phyloP scores from a whole-genome alignment of 2,329 filamentous ascomycete genomes.

The Ceratocystis huliohia region DNA sequence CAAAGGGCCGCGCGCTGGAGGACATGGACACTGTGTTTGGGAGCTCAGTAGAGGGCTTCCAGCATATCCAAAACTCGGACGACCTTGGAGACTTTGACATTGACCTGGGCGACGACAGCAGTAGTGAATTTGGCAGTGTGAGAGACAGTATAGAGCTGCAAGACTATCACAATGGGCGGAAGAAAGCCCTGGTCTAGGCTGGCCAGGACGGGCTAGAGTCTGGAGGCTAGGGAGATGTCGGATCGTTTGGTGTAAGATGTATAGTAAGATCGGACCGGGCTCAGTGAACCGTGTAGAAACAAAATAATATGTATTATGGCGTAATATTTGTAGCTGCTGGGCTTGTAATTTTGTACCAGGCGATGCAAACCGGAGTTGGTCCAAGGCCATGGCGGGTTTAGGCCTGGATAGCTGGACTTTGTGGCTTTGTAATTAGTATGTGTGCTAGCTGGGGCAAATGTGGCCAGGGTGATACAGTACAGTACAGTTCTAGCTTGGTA shows the following conservation, averaged over 20 bases:
- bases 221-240: background rate
- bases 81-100: constrained; percentile 1
- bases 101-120: background rate
- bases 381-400: too few relatives aligned
- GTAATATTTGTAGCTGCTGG: background rate
- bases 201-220: background rate
- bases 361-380: background rate
- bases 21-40: constrained; percentile 36
- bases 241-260: background rate
- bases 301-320: constrained; percentile 1
- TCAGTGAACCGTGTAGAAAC: background rate
- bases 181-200: background rate
- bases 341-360: background rate
- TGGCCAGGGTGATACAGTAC: background rate
- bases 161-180: background rate
- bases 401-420: too few relatives aligned
- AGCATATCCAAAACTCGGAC: background rate
- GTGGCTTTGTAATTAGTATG: too few relatives aligned
- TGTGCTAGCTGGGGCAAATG: too few relatives aligned
- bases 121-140: background rate
- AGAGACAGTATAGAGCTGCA: constrained; percentile 8
- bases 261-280: background rate
- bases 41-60: background rate
- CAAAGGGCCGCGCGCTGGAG: constrained; percentile 32
- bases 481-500: background rate